Evolutionary conservation across 257 asterid species (phyloP).

Genomic region (Nicotiana sylvestris): DNA sequence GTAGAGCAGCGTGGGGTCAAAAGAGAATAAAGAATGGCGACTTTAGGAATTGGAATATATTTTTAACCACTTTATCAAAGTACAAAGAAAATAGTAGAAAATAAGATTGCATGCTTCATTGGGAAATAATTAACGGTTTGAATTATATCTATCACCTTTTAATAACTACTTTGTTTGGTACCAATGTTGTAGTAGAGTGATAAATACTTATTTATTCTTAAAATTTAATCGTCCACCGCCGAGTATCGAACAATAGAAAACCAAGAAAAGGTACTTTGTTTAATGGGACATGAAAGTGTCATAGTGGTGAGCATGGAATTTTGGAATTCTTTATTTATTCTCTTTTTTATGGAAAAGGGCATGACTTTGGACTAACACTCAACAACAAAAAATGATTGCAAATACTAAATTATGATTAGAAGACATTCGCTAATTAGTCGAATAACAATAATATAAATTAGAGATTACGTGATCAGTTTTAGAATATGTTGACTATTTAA

Average conservation of each 20-base stretch:
- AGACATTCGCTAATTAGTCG: neutral
- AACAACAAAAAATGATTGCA: neutral
- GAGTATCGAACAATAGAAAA: no score
- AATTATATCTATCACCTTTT: neutral
- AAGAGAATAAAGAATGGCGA: neutral
- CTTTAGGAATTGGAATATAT: neutral
- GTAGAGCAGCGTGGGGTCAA: neutral
- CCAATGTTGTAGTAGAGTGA: no score
- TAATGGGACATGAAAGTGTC: neutral
- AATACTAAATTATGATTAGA: neutral
- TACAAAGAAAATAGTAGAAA: neutral
- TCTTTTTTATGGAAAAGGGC: neutral
- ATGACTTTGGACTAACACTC: neutral
- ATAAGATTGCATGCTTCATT: neutral
- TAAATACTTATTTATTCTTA: no score
- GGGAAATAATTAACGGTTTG: neutral
- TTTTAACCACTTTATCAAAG: neutral
- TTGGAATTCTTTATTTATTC: neutral
- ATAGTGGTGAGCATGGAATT: neutral
- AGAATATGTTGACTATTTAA: neutral
- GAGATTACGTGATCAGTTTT: neutral
- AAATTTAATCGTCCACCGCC: accelerated
- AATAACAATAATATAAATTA: neutral
- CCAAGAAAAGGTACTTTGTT: neutral
- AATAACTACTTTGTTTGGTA: neutral